phyloP scores from a whole-genome alignment of 169 alveolate species.

The Plasmodium coatneyi region DNA sequence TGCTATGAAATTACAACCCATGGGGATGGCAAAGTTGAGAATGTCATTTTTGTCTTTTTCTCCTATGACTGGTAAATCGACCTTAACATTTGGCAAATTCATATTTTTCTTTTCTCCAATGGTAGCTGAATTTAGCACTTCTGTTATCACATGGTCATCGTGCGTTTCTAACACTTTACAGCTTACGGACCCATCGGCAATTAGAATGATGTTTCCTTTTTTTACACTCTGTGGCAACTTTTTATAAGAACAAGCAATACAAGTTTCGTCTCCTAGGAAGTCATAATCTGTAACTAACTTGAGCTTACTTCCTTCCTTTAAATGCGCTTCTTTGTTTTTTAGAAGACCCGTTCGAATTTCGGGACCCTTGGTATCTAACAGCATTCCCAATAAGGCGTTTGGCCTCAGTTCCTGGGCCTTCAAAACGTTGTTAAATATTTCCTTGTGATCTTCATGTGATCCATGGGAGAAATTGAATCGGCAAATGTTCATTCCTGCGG shows the following conservation, averaged over 20 bases:
- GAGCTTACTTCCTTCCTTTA: slow-evolving; percentile 93
- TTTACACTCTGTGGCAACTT: slow-evolving; percentile 94
- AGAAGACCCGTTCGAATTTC: slow-evolving; percentile 98
- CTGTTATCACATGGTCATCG: slow-evolving; percentile 87
- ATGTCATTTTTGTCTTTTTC: slow-evolving; percentile 98
- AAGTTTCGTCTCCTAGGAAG: slow-evolving; percentile 92
- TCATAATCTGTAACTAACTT: slow-evolving; percentile 95
- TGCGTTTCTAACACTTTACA: slow-evolving; percentile 92
- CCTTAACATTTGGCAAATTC: slow-evolving; percentile 98
- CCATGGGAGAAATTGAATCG: slow-evolving; percentile 99
- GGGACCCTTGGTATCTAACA: slow-evolving; percentile 99
- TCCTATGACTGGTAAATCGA: slow-evolving; percentile 96
- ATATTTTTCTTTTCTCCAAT: slow-evolving; percentile 98
- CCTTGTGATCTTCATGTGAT: slow-evolving; percentile 94
- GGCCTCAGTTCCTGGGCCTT: slow-evolving; percentile 96
- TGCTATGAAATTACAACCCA: slow-evolving; percentile 96
- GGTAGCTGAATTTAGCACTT: slow-evolving; percentile 93
- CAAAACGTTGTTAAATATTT: slow-evolving; percentile 88
- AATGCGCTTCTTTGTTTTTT: slow-evolving; percentile 90
- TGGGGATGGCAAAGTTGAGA: slow-evolving; percentile 96
- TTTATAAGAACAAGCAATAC: slow-evolving; percentile 95
- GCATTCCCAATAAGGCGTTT: slow-evolving; percentile 92
- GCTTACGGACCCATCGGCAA: slow-evolving; percentile 97
- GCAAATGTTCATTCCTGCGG: slow-evolving; percentile 96
- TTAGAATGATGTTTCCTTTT: slow-evolving; percentile 94